These are phyloP conservation scores for Cordyceps javanica DNA, from an alignment of 2,329 filamentous ascomycete species.

Conservation along the genomic window DNA sequence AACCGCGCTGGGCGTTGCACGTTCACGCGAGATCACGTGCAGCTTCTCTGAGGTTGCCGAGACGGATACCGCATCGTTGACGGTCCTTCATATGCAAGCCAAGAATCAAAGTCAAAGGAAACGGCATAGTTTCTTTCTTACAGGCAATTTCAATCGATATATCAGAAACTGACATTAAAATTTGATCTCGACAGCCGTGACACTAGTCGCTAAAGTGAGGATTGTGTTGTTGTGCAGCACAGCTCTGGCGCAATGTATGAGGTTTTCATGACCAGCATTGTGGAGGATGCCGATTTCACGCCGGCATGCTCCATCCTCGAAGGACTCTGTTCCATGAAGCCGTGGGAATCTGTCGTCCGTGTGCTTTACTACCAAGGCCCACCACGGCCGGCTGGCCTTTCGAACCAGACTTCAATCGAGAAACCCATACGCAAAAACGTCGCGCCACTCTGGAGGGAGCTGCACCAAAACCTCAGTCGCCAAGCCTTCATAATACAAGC, in stretches of 20 bases:
- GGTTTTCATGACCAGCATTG: constrained; percentile 50
- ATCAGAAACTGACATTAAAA: not conserved
- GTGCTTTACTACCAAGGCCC: constrained; percentile 50
- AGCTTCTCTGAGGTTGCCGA: not conserved
- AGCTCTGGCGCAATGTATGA: constrained; percentile 43
- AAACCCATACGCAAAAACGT: constrained; percentile 33
- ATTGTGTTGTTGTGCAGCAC: not conserved
- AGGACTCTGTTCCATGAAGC: constrained; percentile 51
- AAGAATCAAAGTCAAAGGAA: not conserved
- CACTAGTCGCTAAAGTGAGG: not conserved
- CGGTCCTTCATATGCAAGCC: not conserved
- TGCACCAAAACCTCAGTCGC: constrained; percentile 47
- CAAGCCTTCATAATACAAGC: constrained; percentile 53
- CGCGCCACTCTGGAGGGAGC: constrained; percentile 42
- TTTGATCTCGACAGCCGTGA: not conserved
- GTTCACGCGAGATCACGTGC: constrained; percentile 10
- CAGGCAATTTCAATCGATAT: not conserved
- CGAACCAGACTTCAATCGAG: constrained; percentile 33
- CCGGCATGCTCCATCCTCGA: constrained; percentile 47
- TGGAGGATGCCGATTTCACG: constrained; percentile 44
- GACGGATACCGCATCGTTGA: not conserved
- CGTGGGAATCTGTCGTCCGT: constrained; percentile 42
- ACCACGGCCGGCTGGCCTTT: constrained; percentile 38
- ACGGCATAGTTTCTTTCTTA: not conserved
- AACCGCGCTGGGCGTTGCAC: constrained; percentile 5